Percentiles rank a stretch among this genome's conserved stretches.
Conservation (phyloP, 352 stramenopile species). For the Aphanomyces invadans region DNA sequence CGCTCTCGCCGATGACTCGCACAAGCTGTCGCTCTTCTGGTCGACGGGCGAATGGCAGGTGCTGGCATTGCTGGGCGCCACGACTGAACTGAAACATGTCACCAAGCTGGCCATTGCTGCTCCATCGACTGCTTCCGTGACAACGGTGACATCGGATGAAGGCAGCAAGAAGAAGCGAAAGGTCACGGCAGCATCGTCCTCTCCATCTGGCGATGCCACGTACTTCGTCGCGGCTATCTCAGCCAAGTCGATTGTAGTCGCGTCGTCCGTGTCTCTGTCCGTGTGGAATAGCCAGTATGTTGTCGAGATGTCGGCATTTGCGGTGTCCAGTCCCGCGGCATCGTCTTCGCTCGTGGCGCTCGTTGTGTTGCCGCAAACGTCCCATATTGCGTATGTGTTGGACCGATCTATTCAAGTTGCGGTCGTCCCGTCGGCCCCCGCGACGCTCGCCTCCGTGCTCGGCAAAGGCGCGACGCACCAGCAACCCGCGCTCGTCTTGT, state of each 20-base stretch:
- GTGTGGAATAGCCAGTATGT: constrained; percentile 20
- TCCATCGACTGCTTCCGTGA: not conserved
- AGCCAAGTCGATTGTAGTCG: constrained; percentile 11
- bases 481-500: not conserved
- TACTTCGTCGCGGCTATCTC: not conserved
- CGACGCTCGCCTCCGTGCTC: constrained; percentile 19
- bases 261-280: not conserved
- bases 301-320: not conserved
- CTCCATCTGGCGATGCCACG: not conserved
- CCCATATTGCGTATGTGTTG: constrained; percentile 1
- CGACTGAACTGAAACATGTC: not conserved
- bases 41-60: constrained; percentile 10
- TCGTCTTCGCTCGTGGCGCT: not conserved
- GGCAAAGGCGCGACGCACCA: not conserved
- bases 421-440: not conserved
- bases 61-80: not conserved
- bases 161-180: constrained; percentile 13
- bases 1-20: not conserved
- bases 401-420: constrained; percentile 6
- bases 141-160: not conserved
- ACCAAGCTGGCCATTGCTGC: not conserved
- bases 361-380: not conserved
- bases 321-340: too few relatives aligned
- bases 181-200: not conserved
- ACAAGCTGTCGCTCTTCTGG: constrained; percentile 10